phyloP scores from a whole-genome alignment of 352 stramenopile species.

The Phytopythium litorale region DNA sequence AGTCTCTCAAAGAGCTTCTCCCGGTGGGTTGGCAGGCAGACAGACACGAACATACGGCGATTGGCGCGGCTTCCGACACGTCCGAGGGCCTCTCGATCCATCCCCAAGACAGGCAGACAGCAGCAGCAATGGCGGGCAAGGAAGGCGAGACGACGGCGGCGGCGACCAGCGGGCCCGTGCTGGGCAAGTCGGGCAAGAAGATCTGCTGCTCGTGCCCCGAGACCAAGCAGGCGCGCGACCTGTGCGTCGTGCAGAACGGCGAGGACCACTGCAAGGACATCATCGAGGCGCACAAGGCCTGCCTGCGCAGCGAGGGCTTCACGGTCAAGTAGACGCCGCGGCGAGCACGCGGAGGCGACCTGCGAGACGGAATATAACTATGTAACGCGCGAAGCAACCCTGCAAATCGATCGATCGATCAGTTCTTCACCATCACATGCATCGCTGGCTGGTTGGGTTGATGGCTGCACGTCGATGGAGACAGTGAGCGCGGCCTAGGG shows the following conservation, averaged over 20 bases:
- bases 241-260: conserved; percentile 91
- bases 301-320: conserved; percentile 95
- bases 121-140: conserved; percentile 44
- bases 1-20: background rate
- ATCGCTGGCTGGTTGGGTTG: background rate
- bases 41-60: background rate
- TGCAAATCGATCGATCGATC: background rate
- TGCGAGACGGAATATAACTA: background rate
- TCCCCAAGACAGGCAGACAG: background rate
- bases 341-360: background rate
- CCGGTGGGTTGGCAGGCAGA: too few species aligned
- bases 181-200: conserved; percentile 96
- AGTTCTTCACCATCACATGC: background rate
- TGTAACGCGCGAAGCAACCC: background rate
- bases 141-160: conserved; percentile 18
- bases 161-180: conserved; percentile 29
- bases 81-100: background rate
- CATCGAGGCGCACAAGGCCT: conserved; percentile 98
- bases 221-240: conserved; percentile 92
- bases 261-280: conserved; percentile 92
- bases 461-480: too few species aligned
- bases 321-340: conserved; percentile 75
- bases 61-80: background rate
- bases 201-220: conserved; percentile 98
- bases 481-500: background rate